A percentile compares a stretch with the other conserved stretches of the same genome.
phyloP scores from a whole-genome alignment of 2,329 filamentous ascomycete genomes.

The Passalora sequoiae region DNA sequence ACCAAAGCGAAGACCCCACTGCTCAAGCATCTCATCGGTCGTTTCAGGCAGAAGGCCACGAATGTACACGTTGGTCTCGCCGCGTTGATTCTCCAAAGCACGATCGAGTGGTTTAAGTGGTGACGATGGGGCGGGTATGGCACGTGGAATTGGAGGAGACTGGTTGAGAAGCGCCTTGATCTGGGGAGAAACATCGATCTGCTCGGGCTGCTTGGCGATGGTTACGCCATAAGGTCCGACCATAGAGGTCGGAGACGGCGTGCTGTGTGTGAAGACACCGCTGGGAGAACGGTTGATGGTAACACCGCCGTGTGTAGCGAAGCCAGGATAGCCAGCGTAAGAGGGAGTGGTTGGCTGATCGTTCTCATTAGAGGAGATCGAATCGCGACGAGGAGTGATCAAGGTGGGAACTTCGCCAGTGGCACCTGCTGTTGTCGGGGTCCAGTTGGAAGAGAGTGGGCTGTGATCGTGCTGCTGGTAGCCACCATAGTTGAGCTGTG shows the following conservation, averaged over 20 bases:
- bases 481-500: slow-evolving; percentile 39
- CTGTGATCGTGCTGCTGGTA: slow-evolving; percentile 45
- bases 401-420: slow-evolving; percentile 47
- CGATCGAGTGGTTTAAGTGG: slow-evolving; percentile 87
- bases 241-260: slow-evolving; percentile 48
- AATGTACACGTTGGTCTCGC: slow-evolving; percentile 97
- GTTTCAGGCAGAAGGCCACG: slow-evolving; percentile 92
- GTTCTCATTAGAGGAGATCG: slow-evolving; percentile 50
- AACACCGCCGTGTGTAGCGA: slow-evolving; percentile 36
- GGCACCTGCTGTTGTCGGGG: slow-evolving; percentile 38
- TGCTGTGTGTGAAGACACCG: slow-evolving; percentile 45
- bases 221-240: slow-evolving; percentile 42
- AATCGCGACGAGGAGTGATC: slow-evolving; percentile 49
- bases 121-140: slow-evolving; percentile 83
- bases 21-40: slow-evolving; percentile 79
- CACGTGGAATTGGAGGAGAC: slow-evolving; percentile 77
- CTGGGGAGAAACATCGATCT: slow-evolving; percentile 41
- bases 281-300: slow-evolving; percentile 49
- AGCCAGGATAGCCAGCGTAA: slow-evolving; percentile 39
- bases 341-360: slow-evolving; percentile 48
- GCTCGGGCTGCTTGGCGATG: slow-evolving; percentile 33
- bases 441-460: slow-evolving; percentile 45
- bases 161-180: slow-evolving; percentile 51
- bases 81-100: slow-evolving; percentile 87
- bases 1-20: slow-evolving; percentile 82